Evolutionary conservation across 805 yeast genomes (phyloP), one percentile per base, ranked within the genome.

Genomic region (Ogataea paradorogensis): DNA sequence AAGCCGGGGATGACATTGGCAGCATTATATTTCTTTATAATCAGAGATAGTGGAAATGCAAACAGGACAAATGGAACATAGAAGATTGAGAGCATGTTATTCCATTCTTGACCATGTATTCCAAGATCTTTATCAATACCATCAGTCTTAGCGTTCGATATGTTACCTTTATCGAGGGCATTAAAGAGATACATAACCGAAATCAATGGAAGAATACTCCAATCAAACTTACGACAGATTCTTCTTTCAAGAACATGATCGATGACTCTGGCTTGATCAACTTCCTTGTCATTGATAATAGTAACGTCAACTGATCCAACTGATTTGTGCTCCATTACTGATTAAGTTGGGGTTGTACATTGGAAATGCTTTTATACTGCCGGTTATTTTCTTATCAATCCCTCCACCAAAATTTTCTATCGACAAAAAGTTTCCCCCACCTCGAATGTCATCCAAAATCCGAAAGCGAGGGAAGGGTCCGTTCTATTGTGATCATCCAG

Each of bases 91-190:
- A 71, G 55, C 61, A 69, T 61, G 15, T 63, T 47, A 44, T 69
- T 70, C 70, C 71, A 71, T 42, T 69, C 63, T n/a, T 59, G 53
- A 15, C 70, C 71, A 4, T 47, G 47, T 35, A 71, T 61, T 23
- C 63, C 63, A 14, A 72, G 51, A 43, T 71, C 73, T 4, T 42
- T 48, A 26, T 65, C 71, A 31, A 71, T 53, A 21, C 70, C 70
- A 43, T 68, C 67, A 3, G 73, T 70, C 46, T 68, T 69, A 20
- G 76, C 76, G 50, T 71, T 71, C 9, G 69, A 62, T 28, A 71
- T 69, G 47, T 71, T 71, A n/a, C 73, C 70, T 44, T 67, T 69
- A 48, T 71, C 75, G 38, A 71, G 59, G 9, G 33, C 23, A 14
- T 24, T 18, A 53, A 69, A 70, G 16, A 71, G 57, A 43, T 71